Evolutionary conservation across 495 filamentous ascomycete species (phyloP), one percentile per base, ranked within the genome.

Genomic region (Podospora australis): DNA sequence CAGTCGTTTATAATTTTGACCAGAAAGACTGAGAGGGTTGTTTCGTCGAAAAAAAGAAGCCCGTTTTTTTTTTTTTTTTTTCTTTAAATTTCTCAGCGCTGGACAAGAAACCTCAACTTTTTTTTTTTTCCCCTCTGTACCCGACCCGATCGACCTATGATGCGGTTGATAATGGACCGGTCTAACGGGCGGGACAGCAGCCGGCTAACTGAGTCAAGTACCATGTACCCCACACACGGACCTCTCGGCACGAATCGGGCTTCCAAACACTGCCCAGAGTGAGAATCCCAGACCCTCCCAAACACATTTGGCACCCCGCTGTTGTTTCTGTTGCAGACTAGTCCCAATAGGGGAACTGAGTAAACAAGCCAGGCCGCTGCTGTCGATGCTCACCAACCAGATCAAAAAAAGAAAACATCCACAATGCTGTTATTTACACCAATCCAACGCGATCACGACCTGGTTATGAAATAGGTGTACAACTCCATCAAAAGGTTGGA

Each of bases 171-270:
- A 44, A 17, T 21, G 32, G 30, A 19, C 53, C 56, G 45, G 50
- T 32, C 36, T 19, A 50, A 44, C 45, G 36, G 57, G 25, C 51
- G 52, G 45, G 22, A 50, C 48, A 29, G 48, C 44, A 22, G 32
- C 49, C 47, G 51, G 29, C 54, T 30, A 16, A 44, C 36, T 35
- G 54, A 60, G 55, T 55, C 57, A 55, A 52, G 56, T 39, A 35
- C 2, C 26, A 13, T 13, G 25, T 22, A 32, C 30, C 46, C 39
- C 25, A 49, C 34, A 16, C 38, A 39, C 38, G 24, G 38, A 16
- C 9, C 6, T 3, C 45, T 44, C 51, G 40, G 39, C 41, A 45
- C 16, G 36, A 53, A n/a, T 53, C 50, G 50, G 44, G 38, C 21
- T 43, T 43, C 8, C 23, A 28, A 20, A 20, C 13, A 23, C 38